Conservation (phyloP, 768 basidiomycete species). For the Naganishia randhawae region DNA sequence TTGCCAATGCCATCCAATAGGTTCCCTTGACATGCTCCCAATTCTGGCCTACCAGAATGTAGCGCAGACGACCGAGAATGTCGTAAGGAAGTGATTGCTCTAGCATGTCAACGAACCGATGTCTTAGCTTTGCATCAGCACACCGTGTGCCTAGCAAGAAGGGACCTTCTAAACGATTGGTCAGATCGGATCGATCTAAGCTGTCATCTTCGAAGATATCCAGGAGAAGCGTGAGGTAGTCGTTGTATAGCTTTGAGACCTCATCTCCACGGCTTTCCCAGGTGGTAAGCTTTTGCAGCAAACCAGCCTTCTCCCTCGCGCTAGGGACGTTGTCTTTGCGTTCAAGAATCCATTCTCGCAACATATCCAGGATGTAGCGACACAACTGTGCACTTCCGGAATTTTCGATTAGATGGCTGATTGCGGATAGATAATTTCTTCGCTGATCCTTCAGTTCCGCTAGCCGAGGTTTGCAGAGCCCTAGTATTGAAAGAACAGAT, state of each 20-base stretch:
- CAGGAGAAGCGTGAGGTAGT: constrained; percentile 82
- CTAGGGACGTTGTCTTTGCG: constrained; percentile 78
- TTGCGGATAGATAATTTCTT: constrained; percentile 68
- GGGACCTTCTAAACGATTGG: constrained; percentile 83
- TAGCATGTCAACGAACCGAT: constrained; percentile 81
- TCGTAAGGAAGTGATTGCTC: constrained; percentile 83
- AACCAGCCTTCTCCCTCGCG: constrained; percentile 88
- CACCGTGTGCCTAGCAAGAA: constrained; percentile 89
- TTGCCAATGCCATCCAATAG: constrained; percentile 88
- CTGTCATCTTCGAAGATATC: constrained; percentile 87
- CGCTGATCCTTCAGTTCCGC: constrained; percentile 81
- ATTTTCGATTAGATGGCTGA: constrained; percentile 81
- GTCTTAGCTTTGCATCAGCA: constrained; percentile 70
- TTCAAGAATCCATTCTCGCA: constrained; percentile 83
- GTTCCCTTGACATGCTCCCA: constrained; percentile 91
- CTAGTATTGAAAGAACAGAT: constrained; percentile 65
- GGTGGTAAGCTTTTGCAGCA: constrained; percentile 80
- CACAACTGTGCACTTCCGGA: constrained; percentile 76
- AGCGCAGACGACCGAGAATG: constrained; percentile 74
- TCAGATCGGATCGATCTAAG: constrained; percentile 85
- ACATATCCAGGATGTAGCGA: constrained; percentile 76
- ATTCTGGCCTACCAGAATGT: constrained; percentile 84
- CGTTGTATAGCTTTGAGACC: constrained; percentile 61
- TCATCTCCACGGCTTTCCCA: constrained; percentile 73
- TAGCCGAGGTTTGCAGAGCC: constrained; percentile 78